Conservation (phyloP, 2,329 filamentous ascomycete species). For the Arthrobotrys megalospora region DNA sequence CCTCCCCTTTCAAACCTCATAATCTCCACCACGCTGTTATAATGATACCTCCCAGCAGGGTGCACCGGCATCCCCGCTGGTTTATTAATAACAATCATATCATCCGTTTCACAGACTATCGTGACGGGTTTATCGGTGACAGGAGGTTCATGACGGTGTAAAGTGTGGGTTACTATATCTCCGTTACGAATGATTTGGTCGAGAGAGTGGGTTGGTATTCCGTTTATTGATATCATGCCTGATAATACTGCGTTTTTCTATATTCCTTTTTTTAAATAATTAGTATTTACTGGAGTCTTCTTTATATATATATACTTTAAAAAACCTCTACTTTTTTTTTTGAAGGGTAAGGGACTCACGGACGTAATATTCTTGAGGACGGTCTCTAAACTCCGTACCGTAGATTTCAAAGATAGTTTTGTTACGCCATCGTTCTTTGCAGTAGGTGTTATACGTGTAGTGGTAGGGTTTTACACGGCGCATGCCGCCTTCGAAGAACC, state of each 20-base stretch:
- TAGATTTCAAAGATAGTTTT: slow-evolving; percentile 88
- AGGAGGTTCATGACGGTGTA: slow-evolving; percentile 95
- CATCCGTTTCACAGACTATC: slow-evolving; percentile 90
- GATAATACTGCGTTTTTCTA: slow-evolving; percentile 82
- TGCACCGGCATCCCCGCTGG: slow-evolving; percentile 95
- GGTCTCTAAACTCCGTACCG: slow-evolving; percentile 89
- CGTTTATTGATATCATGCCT: slow-evolving; percentile 85
- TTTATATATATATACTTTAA: background rate
- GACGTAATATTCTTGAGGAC: slow-evolving; percentile 88
- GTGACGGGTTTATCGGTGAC: slow-evolving; percentile 84
- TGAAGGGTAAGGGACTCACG: slow-evolving; percentile 64
- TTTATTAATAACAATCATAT: slow-evolving; percentile 97
- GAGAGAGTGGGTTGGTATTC: slow-evolving; percentile 76
- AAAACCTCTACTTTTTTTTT: background rate
- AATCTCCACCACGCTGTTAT: slow-evolving; percentile 94
- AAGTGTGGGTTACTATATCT: slow-evolving; percentile 89
- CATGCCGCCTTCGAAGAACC: slow-evolving; percentile 86
- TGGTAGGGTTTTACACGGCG: slow-evolving; percentile 89
- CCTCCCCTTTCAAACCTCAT: slow-evolving; percentile 81
- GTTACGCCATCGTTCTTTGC: slow-evolving; percentile 93
- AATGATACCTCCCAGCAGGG: slow-evolving; percentile 93
- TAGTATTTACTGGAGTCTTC: background rate
- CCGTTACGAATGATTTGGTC: slow-evolving; percentile 86
- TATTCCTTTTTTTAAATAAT: background rate
- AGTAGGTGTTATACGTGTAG: slow-evolving; percentile 94